Evolutionary conservation across 208 protist species (phyloP).

Genomic region (Crithidia mellificae): DNA sequence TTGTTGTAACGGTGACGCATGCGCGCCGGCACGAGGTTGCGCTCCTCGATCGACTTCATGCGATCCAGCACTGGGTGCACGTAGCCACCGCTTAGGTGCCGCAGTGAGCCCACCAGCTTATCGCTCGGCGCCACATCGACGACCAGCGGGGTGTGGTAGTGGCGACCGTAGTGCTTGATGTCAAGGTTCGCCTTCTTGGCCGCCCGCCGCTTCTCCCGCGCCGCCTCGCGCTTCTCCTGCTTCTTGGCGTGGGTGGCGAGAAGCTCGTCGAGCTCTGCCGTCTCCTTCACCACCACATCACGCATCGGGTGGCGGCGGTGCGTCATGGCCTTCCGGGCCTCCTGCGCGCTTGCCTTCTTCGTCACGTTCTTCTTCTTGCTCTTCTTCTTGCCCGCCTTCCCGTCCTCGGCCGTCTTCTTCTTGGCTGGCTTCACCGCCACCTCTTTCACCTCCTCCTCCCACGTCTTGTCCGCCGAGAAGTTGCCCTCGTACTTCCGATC

Average conservation of each 20-base stretch:
- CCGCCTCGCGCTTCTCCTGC: conserved; percentile 42
- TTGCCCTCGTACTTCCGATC: conserved; percentile 51
- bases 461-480: conserved; percentile 72
- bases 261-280: conserved; percentile 59
- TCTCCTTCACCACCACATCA: conserved; percentile 50
- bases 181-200: conserved; percentile 60
- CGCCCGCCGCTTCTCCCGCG: conserved; percentile 45
- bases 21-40: conserved; percentile 85
- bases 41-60: conserved; percentile 92
- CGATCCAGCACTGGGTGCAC: conserved; percentile 80
- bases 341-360: conserved; percentile 30
- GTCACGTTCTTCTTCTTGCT: conserved; percentile 41
- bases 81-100: conserved; percentile 71
- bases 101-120: conserved; percentile 81
- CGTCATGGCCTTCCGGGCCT: conserved; percentile 44
- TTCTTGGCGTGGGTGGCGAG: conserved; percentile 40
- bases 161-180: conserved; percentile 83
- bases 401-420: conserved; percentile 14
- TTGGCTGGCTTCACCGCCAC: conserved; percentile 12
- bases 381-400: conserved; percentile 22
- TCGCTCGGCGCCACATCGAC: conserved; percentile 72
- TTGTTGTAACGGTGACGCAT: conserved; percentile 91
- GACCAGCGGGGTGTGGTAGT: conserved; percentile 80
- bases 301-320: conserved; percentile 83
- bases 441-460: conserved; percentile 80